phyloP scores from a whole-genome alignment of 768 basidiomycete species.

The Cystofilobasidium bisporidii region DNA sequence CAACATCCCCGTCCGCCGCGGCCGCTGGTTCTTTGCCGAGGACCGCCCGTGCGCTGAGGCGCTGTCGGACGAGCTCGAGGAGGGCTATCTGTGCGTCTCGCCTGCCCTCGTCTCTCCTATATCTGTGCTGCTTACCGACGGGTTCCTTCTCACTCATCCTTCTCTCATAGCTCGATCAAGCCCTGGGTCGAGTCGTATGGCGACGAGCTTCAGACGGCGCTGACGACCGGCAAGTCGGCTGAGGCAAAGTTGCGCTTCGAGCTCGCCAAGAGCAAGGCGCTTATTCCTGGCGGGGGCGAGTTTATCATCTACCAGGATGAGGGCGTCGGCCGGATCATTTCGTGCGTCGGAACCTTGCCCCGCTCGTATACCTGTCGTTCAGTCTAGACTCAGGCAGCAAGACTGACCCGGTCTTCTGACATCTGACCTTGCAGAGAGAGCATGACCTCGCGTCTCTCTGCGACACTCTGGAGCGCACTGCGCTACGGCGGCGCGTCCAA shows the following conservation, averaged over 20 bases:
- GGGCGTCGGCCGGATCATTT: conserved; percentile 12
- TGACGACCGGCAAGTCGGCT: conserved; percentile 15
- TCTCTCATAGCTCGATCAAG: conserved; percentile 17
- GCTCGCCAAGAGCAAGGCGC: conserved; percentile 12
- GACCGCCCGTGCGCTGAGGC: conserved; percentile 17
- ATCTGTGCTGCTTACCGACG: neutral
- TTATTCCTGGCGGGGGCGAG: conserved; percentile 12
- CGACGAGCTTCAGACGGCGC: conserved; percentile 23
- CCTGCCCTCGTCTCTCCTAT: neutral
- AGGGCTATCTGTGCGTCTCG: conserved; percentile 17
- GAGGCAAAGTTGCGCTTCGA: conserved; percentile 26
- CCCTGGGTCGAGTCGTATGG: conserved; percentile 26
- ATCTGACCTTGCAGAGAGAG: conserved; percentile 19
- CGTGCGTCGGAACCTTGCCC: neutral
- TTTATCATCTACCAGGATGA: conserved; percentile 25
- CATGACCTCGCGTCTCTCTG: conserved; percentile 19
- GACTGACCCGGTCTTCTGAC: no score
- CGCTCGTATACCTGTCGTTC: no score
- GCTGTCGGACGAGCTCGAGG: conserved; percentile 24
- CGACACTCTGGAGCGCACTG: conserved; percentile 24
- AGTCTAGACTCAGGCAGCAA: no score
- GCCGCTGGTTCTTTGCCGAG: conserved; percentile 25
- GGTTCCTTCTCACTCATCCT: no score
- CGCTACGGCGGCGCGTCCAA: conserved; percentile 18
- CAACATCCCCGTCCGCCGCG: conserved; percentile 25